phyloP scores from a whole-genome alignment of 306 rosid species.

The Potentilla sterilis region DNA sequence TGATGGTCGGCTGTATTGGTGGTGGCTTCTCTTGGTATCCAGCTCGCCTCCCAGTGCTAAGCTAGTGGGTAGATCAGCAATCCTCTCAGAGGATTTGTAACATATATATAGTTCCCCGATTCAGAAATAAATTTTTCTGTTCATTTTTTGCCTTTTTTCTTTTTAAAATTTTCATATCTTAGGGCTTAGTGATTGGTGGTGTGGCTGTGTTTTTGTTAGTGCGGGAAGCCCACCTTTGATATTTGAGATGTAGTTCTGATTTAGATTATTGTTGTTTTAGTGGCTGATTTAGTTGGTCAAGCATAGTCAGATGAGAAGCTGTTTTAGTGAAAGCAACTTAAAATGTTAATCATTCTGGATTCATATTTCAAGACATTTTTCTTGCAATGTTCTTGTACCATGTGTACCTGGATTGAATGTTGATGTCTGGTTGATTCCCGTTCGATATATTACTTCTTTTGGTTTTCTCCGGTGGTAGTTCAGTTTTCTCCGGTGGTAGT shows the following conservation, averaged over 20 bases:
- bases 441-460: no score
- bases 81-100: slow-evolving; percentile 79
- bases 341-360: slow-evolving; percentile 47
- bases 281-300: slow-evolving; percentile 58
- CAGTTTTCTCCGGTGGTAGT: background rate
- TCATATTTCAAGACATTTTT: slow-evolving; percentile 28
- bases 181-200: slow-evolving; percentile 69
- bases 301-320: slow-evolving; percentile 54
- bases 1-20: slow-evolving; percentile 54
- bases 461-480: background rate
- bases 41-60: slow-evolving; percentile 48
- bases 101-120: slow-evolving; percentile 78
- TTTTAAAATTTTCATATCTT: slow-evolving; percentile 44
- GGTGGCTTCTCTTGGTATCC: slow-evolving; percentile 47
- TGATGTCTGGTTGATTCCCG: background rate
- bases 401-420: background rate
- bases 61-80: slow-evolving; percentile 76
- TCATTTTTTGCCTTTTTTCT: slow-evolving; percentile 22
- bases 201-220: slow-evolving; percentile 90
- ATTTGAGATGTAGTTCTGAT: slow-evolving; percentile 80
- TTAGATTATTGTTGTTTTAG: slow-evolving; percentile 60
- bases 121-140: slow-evolving; percentile 79
- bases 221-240: slow-evolving; percentile 71
- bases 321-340: slow-evolving; percentile 47
- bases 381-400: background rate